Conservation (phyloP, 441 rosid genomes). For the Raphanus hybrid region DNA sequence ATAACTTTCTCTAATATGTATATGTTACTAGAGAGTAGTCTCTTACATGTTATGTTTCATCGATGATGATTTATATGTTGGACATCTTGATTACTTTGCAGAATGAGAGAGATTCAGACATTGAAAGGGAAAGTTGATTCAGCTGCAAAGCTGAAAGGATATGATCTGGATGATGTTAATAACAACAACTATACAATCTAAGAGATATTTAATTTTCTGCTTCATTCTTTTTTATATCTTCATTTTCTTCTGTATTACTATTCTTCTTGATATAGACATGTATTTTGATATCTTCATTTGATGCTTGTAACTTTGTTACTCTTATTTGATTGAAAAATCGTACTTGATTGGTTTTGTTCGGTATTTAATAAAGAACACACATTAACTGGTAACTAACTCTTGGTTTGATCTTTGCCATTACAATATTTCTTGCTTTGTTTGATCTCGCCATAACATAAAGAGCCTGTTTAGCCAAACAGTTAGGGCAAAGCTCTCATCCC, state of each 20-base stretch:
- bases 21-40: neutral
- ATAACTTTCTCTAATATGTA: neutral
- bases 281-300: slow-evolving; percentile 13
- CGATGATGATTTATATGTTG: slow-evolving; percentile 17
- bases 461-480: too few species aligned
- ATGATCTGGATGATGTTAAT: slow-evolving; percentile 56
- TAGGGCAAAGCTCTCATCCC: too few species aligned
- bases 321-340: slow-evolving; percentile 8
- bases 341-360: slow-evolving; percentile 24
- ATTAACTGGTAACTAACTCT: too few species aligned
- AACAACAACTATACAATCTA: slow-evolving; percentile 40
- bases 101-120: slow-evolving; percentile 68
- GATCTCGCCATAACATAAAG: too few species aligned
- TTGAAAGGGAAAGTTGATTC: slow-evolving; percentile 72
- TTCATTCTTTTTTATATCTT: slow-evolving; percentile 7
- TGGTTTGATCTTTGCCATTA: too few species aligned
- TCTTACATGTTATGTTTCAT: neutral
- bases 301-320: slow-evolving; percentile 22
- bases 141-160: slow-evolving; percentile 61
- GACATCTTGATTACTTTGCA: slow-evolving; percentile 29
- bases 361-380: neutral
- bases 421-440: too few species aligned
- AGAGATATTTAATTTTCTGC: slow-evolving; percentile 6
- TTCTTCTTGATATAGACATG: slow-evolving; percentile 30
- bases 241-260: slow-evolving; percentile 2